phyloP scores from a whole-genome alignment of 495 filamentous ascomycete genomes.

The Lasiosphaeris hirsuta region DNA sequence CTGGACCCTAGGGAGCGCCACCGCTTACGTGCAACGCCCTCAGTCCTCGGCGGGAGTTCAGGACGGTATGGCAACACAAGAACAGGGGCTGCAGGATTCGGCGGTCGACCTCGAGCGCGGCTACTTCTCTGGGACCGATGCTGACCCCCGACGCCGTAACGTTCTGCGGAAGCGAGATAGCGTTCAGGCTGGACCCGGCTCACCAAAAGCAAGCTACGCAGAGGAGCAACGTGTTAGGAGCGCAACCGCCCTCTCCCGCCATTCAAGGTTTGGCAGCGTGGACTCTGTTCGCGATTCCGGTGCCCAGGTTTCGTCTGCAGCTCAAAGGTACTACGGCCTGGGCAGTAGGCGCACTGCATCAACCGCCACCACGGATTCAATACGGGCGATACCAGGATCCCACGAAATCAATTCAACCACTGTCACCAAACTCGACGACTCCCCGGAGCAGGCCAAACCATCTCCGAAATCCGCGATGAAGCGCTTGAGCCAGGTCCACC shows the following conservation, averaged over 20 bases:
- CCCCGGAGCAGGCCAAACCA: slow-evolving; percentile 52
- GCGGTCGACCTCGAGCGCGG: slow-evolving; percentile 74
- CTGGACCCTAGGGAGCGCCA: slow-evolving; percentile 72
- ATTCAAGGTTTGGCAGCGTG: slow-evolving; percentile 75
- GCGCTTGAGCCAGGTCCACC: slow-evolving; percentile 47
- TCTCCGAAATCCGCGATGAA: slow-evolving; percentile 46
- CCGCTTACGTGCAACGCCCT: slow-evolving; percentile 29
- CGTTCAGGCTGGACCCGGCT: slow-evolving; percentile 50
- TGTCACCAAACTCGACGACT: slow-evolving; percentile 65
- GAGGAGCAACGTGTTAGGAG: slow-evolving; percentile 64
- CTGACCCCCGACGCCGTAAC: slow-evolving; percentile 70
- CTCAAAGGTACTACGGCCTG: slow-evolving; percentile 62
- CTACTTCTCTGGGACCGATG: slow-evolving; percentile 89
- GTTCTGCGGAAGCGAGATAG: slow-evolving; percentile 77
- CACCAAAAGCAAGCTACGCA: slow-evolving; percentile 62
- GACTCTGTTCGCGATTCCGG: slow-evolving; percentile 49
- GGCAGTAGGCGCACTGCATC: slow-evolving; percentile 47
- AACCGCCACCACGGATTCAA: slow-evolving; percentile 46
- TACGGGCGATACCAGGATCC: slow-evolving; percentile 43
- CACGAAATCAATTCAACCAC: slow-evolving; percentile 52
- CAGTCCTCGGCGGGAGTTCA: slow-evolving; percentile 47
- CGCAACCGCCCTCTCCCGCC: slow-evolving; percentile 59
- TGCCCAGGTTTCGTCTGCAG: slow-evolving; percentile 38
- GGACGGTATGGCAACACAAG: slow-evolving; percentile 30
- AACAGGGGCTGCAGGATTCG: slow-evolving; percentile 36